A percentile compares a stretch with the other conserved stretches of the same genome.
Evolutionary conservation across 345 rosid genomes (phyloP).

Genomic region (Firmiana major): DNA sequence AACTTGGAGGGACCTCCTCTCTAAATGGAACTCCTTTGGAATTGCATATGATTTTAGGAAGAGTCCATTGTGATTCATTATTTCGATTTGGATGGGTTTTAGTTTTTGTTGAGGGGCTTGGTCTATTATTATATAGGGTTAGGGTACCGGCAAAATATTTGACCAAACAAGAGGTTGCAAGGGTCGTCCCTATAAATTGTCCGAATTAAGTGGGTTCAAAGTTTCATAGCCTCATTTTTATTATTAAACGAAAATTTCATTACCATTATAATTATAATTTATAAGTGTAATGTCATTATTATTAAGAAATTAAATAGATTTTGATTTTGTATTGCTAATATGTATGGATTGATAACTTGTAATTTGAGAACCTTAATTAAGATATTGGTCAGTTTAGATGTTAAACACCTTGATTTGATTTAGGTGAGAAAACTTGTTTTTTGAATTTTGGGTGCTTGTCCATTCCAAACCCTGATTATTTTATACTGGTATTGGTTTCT

Average conservation of each 20-base stretch:
- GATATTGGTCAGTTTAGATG: neutral
- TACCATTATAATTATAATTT: too few species aligned
- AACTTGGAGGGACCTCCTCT: constrained; percentile 9
- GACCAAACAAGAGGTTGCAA: neutral
- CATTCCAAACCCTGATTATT: neutral
- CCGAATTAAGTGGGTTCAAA: neutral
- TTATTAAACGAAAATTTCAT: too few species aligned
- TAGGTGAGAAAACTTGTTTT: neutral
- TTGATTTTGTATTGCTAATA: too few species aligned
- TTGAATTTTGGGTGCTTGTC: neutral
- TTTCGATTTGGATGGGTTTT: neutral
- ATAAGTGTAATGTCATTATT: too few species aligned
- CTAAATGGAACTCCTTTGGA: neutral
- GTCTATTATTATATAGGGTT: neutral
- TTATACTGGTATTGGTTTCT: neutral
- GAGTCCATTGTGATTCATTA: neutral
- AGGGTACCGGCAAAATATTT: neutral
- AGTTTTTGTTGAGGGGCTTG: neutral
- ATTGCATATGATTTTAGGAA: neutral
- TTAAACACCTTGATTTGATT: neutral
- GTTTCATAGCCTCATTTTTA: too few species aligned
- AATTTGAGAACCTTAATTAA: too few species aligned
- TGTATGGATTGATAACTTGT: too few species aligned
- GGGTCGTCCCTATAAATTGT: neutral
- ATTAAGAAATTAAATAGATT: too few species aligned